A percentile compares a stretch with the other conserved stretches of the same genome.
Conservation (phyloP, 2,329 filamentous ascomycete genomes). For the Pseudogymnoascus sp. region DNA sequence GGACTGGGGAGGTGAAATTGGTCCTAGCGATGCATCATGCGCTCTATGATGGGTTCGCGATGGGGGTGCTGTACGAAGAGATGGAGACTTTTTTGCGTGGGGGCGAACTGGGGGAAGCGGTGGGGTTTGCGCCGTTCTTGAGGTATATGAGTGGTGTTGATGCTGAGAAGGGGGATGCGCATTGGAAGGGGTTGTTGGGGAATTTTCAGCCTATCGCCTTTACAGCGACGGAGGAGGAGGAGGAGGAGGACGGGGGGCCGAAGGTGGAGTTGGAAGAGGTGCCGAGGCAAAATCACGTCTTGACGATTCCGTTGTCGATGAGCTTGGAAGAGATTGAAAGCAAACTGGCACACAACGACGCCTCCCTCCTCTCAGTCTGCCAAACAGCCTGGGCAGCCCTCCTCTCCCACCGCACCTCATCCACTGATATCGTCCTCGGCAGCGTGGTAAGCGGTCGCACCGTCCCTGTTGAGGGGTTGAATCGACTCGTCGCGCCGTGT, state of each 20-base stretch:
- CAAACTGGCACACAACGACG: slow-evolving; percentile 42
- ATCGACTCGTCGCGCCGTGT: slow-evolving; percentile 66
- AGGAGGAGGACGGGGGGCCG: not conserved
- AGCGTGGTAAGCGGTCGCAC: slow-evolving; percentile 76
- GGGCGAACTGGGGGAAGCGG: slow-evolving; percentile 36
- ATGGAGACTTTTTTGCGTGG: slow-evolving; percentile 51
- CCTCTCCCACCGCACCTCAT: slow-evolving; percentile 45
- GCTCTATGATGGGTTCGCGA: slow-evolving; percentile 76
- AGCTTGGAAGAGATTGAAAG: slow-evolving; percentile 32
- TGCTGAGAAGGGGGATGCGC: slow-evolving; percentile 28
- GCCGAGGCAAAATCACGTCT: not conserved
- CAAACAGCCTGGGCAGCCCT: slow-evolving; percentile 67
- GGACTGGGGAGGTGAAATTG: slow-evolving; percentile 12
- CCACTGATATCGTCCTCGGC: slow-evolving; percentile 71
- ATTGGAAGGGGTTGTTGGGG: slow-evolving; percentile 25
- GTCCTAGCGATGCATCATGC: slow-evolving; percentile 58
- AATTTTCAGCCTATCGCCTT: not conserved
- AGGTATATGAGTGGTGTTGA: slow-evolving; percentile 38
- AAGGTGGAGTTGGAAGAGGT: not conserved
- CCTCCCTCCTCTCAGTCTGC: slow-evolving; percentile 56
- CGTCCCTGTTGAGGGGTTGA: slow-evolving; percentile 53
- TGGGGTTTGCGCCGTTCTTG: slow-evolving; percentile 57
- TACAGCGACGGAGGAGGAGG: not conserved
- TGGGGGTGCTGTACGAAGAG: slow-evolving; percentile 60
- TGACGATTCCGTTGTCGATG: not conserved